These are phyloP conservation scores for Aspergillus melleus DNA, from an alignment of 2,329 filamentous ascomycete species.

Conservation along the genomic window DNA sequence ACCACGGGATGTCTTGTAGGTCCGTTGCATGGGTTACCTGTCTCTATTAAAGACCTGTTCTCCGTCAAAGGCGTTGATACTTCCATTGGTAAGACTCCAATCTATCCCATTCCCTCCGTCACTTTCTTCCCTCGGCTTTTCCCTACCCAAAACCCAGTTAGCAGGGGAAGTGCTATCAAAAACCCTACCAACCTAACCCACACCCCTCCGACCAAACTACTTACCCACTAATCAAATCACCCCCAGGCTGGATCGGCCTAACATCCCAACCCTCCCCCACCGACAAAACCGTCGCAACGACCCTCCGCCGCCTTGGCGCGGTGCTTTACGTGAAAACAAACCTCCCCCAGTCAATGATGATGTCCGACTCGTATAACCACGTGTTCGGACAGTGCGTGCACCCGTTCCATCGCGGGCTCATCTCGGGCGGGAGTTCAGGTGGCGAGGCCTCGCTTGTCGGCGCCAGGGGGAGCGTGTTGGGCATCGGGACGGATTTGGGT, in stretches of 20 bases:
- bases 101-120: neutral
- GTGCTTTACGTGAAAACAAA: conserved; percentile 57
- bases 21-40: conserved; percentile 62
- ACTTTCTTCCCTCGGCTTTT: no score
- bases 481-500: conserved; percentile 58
- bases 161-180: no score
- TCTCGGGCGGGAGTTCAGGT: conserved; percentile 54
- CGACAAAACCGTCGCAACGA: conserved; percentile 27
- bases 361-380: conserved; percentile 54
- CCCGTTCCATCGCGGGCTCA: conserved; percentile 48
- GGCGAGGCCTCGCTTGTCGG: conserved; percentile 55
- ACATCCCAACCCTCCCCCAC: conserved; percentile 27
- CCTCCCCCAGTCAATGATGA: conserved; percentile 51
- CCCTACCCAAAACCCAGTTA: no score
- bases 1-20: conserved; percentile 53
- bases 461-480: conserved; percentile 50
- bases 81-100: conserved; percentile 23
- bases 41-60: conserved; percentile 71
- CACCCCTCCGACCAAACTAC: neutral
- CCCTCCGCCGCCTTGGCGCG: conserved; percentile 41
- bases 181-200: neutral
- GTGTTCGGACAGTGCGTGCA: conserved; percentile 52
- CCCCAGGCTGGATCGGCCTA: conserved; percentile 48
- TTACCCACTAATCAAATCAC: neutral
- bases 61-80: conserved; percentile 41